Percentiles rank a stretch among this genome's conserved stretches.
These are phyloP conservation scores for Euryodendron excelsum DNA, from an alignment of 148 eudicot genomes.

Conservation along the genomic window DNA sequence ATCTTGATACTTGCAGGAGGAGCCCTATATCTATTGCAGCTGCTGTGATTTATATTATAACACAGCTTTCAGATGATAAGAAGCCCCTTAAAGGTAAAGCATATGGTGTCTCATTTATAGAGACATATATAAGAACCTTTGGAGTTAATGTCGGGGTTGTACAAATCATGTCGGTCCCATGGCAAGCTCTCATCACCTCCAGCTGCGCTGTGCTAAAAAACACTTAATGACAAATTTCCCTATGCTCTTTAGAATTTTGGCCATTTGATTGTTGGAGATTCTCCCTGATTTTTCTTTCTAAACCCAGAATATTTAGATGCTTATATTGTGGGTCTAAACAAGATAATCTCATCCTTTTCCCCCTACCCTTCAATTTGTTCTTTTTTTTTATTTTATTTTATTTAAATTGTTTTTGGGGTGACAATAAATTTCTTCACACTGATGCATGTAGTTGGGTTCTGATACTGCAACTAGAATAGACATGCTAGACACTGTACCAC, in stretches of 20 bases:
- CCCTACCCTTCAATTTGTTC: too few species aligned
- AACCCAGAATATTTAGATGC: not conserved
- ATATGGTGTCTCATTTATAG: not conserved
- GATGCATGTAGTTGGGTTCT: too few species aligned
- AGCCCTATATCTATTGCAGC: slow-evolving; percentile 94
- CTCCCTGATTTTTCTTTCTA: not conserved
- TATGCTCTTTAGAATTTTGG: not conserved
- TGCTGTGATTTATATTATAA: slow-evolving; percentile 74
- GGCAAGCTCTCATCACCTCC: not conserved
- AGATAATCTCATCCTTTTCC: not conserved
- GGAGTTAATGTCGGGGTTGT: not conserved
- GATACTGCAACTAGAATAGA: too few species aligned
- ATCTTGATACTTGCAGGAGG: slow-evolving; percentile 47
- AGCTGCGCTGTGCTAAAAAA: too few species aligned
- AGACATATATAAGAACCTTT: not conserved
- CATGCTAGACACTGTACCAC: too few species aligned
- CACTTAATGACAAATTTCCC: too few species aligned
- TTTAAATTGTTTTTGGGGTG: too few species aligned
- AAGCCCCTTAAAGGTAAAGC: slow-evolving; percentile 68
- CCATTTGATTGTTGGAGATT: not conserved
- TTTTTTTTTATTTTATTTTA: too few species aligned
- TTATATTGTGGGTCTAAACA: not conserved
- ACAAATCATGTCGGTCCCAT: not conserved
- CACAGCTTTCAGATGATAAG: slow-evolving; percentile 85
- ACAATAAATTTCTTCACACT: too few species aligned